phyloP scores from a whole-genome alignment of 2,329 filamentous ascomycete species.

The Phialocephala subalpina region DNA sequence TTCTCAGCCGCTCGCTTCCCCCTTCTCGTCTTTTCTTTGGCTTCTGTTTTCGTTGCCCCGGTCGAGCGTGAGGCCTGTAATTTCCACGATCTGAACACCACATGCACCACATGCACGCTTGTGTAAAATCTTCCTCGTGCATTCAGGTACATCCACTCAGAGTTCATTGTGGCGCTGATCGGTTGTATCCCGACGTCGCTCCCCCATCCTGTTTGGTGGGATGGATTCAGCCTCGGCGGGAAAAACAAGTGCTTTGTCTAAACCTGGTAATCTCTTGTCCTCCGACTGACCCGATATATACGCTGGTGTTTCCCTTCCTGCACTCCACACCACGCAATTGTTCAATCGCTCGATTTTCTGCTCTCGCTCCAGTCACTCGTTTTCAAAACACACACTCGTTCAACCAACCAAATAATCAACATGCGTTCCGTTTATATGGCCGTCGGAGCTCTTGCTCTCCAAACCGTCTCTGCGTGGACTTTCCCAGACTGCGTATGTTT shows the following conservation, averaged over 20 bases:
- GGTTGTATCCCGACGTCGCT: background rate
- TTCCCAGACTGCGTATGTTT: constrained; percentile 38
- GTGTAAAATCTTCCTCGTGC: constrained; percentile 1
- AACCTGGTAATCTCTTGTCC: constrained; percentile 5
- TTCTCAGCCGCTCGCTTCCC: background rate
- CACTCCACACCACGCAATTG: background rate
- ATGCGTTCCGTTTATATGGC: constrained; percentile 28
- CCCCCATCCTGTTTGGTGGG: background rate
- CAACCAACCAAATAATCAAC: constrained; percentile 8
- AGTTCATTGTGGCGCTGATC: background rate
- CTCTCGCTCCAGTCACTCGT: constrained; percentile 4
- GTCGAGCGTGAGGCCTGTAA: constrained; percentile 5
- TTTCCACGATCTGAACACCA: constrained; percentile 3
- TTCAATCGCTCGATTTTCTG: background rate
- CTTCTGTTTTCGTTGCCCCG: background rate
- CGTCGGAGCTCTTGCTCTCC: constrained; percentile 32
- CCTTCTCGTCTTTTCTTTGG: background rate
- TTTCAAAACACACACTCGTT: background rate
- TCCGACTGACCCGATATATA: constrained; percentile 1
- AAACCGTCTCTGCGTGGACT: constrained; percentile 29
- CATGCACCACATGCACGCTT: background rate
- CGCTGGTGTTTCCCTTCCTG: background rate
- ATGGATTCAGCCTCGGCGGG: constrained; percentile 7
- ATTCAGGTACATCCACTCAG: background rate
- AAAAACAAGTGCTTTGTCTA: constrained; percentile 9